Evolutionary conservation across 78 protist species (phyloP), one percentile per base, ranked within the genome.

Genomic region (Dictyostelium capitatum): DNA sequence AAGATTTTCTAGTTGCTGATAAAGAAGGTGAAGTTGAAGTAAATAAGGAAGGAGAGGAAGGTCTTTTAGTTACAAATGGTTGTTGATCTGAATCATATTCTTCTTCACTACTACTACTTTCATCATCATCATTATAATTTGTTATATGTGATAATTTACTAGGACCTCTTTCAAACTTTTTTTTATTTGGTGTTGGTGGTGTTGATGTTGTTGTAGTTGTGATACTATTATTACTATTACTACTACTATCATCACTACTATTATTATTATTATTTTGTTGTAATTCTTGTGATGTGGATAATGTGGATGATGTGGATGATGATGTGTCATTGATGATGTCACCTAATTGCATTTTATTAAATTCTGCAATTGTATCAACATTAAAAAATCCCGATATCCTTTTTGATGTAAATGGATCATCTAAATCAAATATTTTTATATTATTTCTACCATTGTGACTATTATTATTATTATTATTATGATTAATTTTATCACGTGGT

Each of bases 371-470:
- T 11, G 67, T 17, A 6, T 56, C 72, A 19, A 32, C 47, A 28
- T 23, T 72, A 20, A 57, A 30, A 10, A 47, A 54, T 2, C 73
- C 73, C 0, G 91, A 57, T 37, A 64, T 20, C 43, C 79, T 84
- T 69, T 43, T 84, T 25, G 82, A 53, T 51, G 80, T 84, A 32
- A 84, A 84, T n/a, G 91, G 91, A 17, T 84, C 91, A 28, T 84
- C 70, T 3, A 72, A 30, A 74, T 84, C 91, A 57, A 73, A 84
- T 10, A 84, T 28, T 3, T 41, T 78, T 65, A 65, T 65, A 5
- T 41, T 82, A 51, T 46, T 81, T 15, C 54, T 81, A 5, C 89
- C 37, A 48, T 5, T 54, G 17, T 25, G n/a, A 47, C n/a, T 51
- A 82, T 30, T 65, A 10, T 4, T 51, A 82, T 32, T 51, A 17